Evolutionary conservation across 495 filamentous ascomycete genomes (phyloP).

Genomic region (Friedmanniomyces endolithicus): DNA sequence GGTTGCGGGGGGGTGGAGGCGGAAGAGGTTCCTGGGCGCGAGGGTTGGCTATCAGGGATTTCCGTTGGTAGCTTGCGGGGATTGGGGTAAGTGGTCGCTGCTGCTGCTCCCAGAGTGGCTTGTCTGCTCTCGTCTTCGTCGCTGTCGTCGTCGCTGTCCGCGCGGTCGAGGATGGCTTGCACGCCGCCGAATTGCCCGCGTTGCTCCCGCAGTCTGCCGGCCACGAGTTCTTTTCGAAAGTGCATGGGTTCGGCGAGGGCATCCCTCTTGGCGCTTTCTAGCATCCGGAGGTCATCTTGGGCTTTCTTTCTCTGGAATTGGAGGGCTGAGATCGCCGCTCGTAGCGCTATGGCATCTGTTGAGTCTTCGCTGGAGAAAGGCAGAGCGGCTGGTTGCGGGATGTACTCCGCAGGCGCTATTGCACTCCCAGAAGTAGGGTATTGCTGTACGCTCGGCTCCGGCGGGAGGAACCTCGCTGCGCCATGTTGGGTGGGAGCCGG

Average conservation of each 20-base stretch:
- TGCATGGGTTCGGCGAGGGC: constrained; percentile 56
- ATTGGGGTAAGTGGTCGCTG: no score
- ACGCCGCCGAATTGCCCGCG: constrained; percentile 27
- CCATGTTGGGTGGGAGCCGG: constrained; percentile 1
- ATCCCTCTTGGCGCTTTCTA: constrained; percentile 49
- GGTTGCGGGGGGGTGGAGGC: neutral
- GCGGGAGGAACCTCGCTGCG: neutral
- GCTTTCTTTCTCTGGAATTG: constrained; percentile 71
- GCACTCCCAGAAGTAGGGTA: no score
- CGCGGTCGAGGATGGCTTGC: constrained; percentile 24
- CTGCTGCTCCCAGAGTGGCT: constrained; percentile 2
- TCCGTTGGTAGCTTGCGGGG: constrained; percentile 1
- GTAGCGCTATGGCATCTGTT: constrained; percentile 71
- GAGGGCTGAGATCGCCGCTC: constrained; percentile 65
- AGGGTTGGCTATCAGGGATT: constrained; percentile 1
- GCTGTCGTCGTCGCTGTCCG: constrained; percentile 26
- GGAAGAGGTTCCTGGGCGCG: neutral
- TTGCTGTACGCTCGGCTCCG: neutral
- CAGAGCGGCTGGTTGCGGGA: constrained; percentile 42
- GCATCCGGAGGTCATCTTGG: constrained; percentile 51
- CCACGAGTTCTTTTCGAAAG: constrained; percentile 50
- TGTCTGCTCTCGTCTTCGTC: constrained; percentile 33
- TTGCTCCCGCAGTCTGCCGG: constrained; percentile 37
- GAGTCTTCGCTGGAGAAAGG: constrained; percentile 67
- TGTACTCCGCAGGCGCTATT: constrained; percentile 24